These are phyloP conservation scores for Leccinum ochraceum DNA, from an alignment of 768 basidiomycete species.

Conservation along the genomic window DNA sequence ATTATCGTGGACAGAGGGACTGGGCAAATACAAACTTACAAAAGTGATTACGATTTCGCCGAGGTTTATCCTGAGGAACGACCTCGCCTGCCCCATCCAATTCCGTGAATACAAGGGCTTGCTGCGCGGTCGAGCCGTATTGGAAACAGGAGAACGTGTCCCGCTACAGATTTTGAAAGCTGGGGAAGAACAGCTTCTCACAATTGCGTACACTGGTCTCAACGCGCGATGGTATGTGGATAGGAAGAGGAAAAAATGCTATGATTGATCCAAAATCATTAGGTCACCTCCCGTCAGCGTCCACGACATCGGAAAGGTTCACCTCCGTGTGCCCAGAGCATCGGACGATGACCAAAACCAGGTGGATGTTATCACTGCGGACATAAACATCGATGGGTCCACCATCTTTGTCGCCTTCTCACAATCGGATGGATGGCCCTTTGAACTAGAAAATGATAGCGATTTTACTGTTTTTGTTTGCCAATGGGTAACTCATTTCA, in stretches of 20 bases:
- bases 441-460: constrained; percentile 87
- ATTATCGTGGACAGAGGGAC: constrained; percentile 88
- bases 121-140: constrained; percentile 57
- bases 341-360: constrained; percentile 30
- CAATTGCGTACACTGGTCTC: constrained; percentile 83
- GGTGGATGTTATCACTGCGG: constrained; percentile 65
- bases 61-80: constrained; percentile 88
- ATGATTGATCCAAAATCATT: constrained; percentile 3
- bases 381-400: constrained; percentile 81
- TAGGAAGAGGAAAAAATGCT: background rate
- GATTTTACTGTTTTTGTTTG: constrained; percentile 65
- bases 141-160: constrained; percentile 68
- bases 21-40: constrained; percentile 96
- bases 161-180: constrained; percentile 68
- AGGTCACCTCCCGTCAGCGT: constrained; percentile 95
- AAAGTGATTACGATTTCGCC: constrained; percentile 93
- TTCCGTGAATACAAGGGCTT: constrained; percentile 84
- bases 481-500: constrained; percentile 60
- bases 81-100: constrained; percentile 63
- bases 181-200: constrained; percentile 73
- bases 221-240: constrained; percentile 73
- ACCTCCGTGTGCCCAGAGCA: constrained; percentile 65
- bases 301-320: constrained; percentile 83
- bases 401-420: constrained; percentile 85
- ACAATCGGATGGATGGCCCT: constrained; percentile 77